Percentiles rank a stretch among this genome's conserved stretches.
phyloP scores from a whole-genome alignment of 345 rosid genomes.

The Citrus cavaleriei region DNA sequence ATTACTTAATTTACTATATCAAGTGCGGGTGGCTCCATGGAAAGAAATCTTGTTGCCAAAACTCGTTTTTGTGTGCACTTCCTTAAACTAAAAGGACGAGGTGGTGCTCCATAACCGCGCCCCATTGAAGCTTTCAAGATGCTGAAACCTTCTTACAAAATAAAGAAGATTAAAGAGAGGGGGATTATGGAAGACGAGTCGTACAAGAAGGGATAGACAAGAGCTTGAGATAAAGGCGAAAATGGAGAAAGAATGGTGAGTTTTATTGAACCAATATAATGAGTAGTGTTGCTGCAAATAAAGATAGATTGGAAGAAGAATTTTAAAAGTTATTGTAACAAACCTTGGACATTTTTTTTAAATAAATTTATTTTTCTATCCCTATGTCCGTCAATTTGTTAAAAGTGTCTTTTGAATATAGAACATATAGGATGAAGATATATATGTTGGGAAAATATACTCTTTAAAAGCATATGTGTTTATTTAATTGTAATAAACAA shows the following conservation, averaged over 20 bases:
- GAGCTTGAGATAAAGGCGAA: conserved; percentile 53
- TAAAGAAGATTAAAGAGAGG: conserved; percentile 58
- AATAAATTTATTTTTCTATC: too few species aligned
- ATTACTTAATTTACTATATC: not conserved
- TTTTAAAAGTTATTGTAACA: conserved; percentile 55
- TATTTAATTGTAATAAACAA: too few species aligned
- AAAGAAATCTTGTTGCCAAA: conserved; percentile 81
- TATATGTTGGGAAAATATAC: too few species aligned
- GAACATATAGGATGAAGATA: too few species aligned
- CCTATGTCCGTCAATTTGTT: too few species aligned
- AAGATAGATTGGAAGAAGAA: conserved; percentile 65
- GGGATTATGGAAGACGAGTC: conserved; percentile 82
- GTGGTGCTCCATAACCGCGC: conserved; percentile 72
- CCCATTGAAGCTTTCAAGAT: conserved; percentile 83
- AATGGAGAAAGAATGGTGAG: conserved; percentile 42
- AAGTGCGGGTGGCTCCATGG: conserved; percentile 96
- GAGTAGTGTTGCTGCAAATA: conserved; percentile 78
- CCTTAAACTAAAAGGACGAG: conserved; percentile 83
- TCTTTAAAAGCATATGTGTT: too few species aligned
- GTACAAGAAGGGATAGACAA: conserved; percentile 49
- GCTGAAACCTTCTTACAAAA: conserved; percentile 65
- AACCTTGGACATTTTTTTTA: not conserved
- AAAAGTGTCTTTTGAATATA: too few species aligned
- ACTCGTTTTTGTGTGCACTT: conserved; percentile 78
- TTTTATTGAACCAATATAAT: conserved; percentile 75